Base-by-base conservation (phyloP, 345 rosid species). In the Pugionium dolabratum region DNA sequence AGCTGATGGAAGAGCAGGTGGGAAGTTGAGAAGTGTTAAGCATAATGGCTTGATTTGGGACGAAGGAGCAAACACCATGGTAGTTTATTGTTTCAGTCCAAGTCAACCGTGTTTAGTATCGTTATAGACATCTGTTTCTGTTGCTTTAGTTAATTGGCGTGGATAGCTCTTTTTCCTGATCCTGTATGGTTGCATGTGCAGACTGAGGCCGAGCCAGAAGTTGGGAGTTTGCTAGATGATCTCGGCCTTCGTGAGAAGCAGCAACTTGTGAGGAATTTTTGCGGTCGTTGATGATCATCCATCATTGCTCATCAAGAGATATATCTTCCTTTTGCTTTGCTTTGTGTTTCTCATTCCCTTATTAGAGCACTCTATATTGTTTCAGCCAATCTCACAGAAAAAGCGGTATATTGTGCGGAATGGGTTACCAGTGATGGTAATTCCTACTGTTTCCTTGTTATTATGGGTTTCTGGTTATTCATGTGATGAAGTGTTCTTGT, bases 51-150 rank as follows among this genome's bases (percentile, higher is more conserved):
- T 93, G 44, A 52, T 86, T 67, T 93, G 97, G 98, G 98, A 93
- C 4, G 89, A 89, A 72, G 98, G 98, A 75, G 97, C 98, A 9
- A 93, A 90, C 79, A 90, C 98, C 1, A 90, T 93, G 97, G 96
- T 93, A 66, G 0, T 28, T 59, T 8, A 0, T 29, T 61, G 32
- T 28, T 45, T 45, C 54, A 51, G 18, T 65, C 42, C 28, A 57
- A 52, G 7, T 9, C 31, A 27, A 60, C 2, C 7, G 4, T 34
- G 7, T 28, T 45, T 26, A 30, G 25, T 54, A 2, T 40, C 18
- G 6, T 10, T 37, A 39, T 45, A 4, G 37, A 18, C 3, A 6
- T 30, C 0, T 40, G 39, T 36, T 65, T 41, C 28, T 27, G 4
- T 32, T 62, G 29, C 40, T 41, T 30, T 54, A 2, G 25, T 26